Evolutionary conservation across 2,329 filamentous ascomycete genomes (phyloP).

Genomic region (Capronia americana): DNA sequence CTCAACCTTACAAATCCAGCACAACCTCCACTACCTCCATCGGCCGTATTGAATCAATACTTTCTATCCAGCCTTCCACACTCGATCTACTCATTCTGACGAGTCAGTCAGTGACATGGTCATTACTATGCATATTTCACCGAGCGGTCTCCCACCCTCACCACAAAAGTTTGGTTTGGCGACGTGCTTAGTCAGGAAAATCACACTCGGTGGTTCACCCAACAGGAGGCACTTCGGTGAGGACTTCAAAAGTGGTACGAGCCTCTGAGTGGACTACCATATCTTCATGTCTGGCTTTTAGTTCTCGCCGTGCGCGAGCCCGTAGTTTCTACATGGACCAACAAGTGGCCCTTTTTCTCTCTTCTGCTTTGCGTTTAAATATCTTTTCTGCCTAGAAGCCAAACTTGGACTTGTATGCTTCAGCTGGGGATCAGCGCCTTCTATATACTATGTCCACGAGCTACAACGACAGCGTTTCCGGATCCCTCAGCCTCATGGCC

Average conservation of each 20-base stretch:
- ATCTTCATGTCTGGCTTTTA: background rate
- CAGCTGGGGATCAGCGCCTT: background rate
- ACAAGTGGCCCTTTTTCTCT: background rate
- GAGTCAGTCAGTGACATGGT: background rate
- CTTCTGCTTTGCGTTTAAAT: background rate
- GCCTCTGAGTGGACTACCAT: background rate
- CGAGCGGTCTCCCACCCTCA: background rate
- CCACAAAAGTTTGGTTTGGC: background rate
- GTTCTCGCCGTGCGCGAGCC: background rate
- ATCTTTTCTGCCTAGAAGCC: background rate
- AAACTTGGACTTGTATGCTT: background rate
- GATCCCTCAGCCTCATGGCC: background rate
- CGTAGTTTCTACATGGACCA: background rate
- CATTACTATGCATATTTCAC: background rate
- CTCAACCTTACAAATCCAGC: background rate
- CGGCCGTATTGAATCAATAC: background rate
- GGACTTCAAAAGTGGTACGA: background rate
- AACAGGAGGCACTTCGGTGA: background rate
- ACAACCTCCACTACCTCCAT: background rate
- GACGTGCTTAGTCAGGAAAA: background rate
- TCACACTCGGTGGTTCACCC: no score
- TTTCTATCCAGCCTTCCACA: background rate
- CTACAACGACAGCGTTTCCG: background rate
- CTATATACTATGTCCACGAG: background rate
- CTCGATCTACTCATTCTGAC: background rate